Base-by-base conservation (phyloP, 192 early-diverging fungal species). In the Backusella liffmaniae region DNA sequence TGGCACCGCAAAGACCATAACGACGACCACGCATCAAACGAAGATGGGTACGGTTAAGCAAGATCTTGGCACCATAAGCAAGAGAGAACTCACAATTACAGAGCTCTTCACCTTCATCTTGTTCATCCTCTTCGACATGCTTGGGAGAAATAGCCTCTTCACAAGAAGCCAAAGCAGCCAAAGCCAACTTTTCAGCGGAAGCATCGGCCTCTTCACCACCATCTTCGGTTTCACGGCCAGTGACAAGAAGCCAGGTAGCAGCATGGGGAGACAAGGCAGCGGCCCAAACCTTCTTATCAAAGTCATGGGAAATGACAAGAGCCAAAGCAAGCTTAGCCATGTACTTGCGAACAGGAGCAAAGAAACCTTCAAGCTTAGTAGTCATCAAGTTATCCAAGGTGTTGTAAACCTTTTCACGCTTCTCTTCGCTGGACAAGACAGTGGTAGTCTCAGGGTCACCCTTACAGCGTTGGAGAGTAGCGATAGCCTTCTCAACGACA, bases 81-180 rank as follows among this genome's bases (percentile, higher is more conserved):
- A 94, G 87, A 8, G 92, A 92, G 91, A 94, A 95, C 73, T 92
- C 91, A 79, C 90, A 93, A 86, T 95, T 91, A 84, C 84, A 85
- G 59, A 84, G 86, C 44, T 84, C 84, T 74, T 84, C 89, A 78
- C 86, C 89, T 79, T 86, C 88, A 67, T 86, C 87, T 59, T 86
- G 74, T 68, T 86, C 87, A 69, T 83, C 82, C 44, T 79, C 77
- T 29, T 84, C 77, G 36, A 44, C 62, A 5, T 36, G 53, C 23
- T 77, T 51, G 41, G 72, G 76, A 72, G 82, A 80, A 75, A 84
- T 83, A 49, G 84, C 84, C 41, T 88, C 84, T 44, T 84, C 78
- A 34, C 82, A 88, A 65, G 53, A 75, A 49, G 80, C 79, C 59
- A 87, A 80, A 65, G 88, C 37, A 67, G 86, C 84, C 16, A 80